Evolutionary conservation across 1,284 basidiomycete species (phyloP).

Genomic region (Amylostereum chailletii): DNA sequence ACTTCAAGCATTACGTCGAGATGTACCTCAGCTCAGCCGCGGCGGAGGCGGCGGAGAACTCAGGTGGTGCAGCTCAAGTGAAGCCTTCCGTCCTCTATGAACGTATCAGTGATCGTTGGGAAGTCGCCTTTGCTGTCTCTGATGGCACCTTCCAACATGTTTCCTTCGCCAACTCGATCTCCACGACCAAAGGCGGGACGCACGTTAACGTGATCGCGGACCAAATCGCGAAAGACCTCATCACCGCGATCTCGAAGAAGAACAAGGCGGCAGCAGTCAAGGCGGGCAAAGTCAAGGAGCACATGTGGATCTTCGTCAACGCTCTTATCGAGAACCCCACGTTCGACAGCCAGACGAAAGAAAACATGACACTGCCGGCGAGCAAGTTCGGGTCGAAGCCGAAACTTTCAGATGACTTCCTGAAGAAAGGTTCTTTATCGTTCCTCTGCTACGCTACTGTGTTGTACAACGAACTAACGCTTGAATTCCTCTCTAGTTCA

Average conservation of each 20-base stretch:
- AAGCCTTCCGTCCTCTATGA: conserved; percentile 87
- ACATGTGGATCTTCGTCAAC: conserved; percentile 99
- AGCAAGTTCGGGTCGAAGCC: conserved; percentile 92
- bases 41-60: conserved; percentile 52
- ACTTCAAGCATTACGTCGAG: conserved; percentile 97
- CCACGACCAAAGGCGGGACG: conserved; percentile 94
- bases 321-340: conserved; percentile 96
- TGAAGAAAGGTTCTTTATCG: conserved; percentile 79
- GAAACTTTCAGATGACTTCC: conserved; percentile 80
- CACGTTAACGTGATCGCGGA: conserved; percentile 87
- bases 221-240: conserved; percentile 81
- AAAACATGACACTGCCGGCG: conserved; percentile 83
- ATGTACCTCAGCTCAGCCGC: conserved; percentile 80
- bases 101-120: conserved; percentile 79
- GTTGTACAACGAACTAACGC: neutral
- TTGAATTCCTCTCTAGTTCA: conserved; percentile 43
- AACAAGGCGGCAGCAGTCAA: conserved; percentile 94
- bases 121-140: conserved; percentile 92
- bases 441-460: neutral
- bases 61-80: conserved; percentile 64
- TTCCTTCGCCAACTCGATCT: conserved; percentile 97
- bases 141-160: conserved; percentile 90
- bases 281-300: conserved; percentile 89
- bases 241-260: conserved; percentile 86
- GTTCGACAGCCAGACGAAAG: conserved; percentile 99